Conservation (phyloP, 768 basidiomycete species). For the Collybia nuda region DNA sequence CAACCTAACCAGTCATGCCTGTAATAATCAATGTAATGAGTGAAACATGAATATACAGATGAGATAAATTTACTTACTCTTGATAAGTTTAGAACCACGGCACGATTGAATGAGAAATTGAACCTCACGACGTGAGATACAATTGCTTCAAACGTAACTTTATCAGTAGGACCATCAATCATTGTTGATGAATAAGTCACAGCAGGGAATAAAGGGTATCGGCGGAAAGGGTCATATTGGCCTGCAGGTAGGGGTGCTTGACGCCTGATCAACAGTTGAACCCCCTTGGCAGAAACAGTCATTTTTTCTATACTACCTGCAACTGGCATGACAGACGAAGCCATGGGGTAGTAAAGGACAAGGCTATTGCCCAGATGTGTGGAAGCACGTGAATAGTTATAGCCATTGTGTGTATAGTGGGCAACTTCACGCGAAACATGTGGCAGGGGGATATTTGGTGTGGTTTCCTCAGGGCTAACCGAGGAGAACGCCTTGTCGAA, state of each 20-base stretch:
- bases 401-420: background rate
- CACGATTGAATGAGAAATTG: background rate
- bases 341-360: constrained; percentile 1
- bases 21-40: too few relatives aligned
- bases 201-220: constrained; percentile 2
- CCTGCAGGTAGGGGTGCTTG: background rate
- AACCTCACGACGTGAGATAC: constrained; percentile 2
- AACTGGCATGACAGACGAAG: background rate
- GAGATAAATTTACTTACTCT: too few relatives aligned
- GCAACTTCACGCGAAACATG: constrained; percentile 1
- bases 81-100: constrained; percentile 2
- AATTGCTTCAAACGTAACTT: background rate
- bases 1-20: too few relatives aligned
- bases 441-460: background rate
- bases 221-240: background rate
- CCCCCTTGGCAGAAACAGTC: background rate
- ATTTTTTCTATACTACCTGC: constrained; percentile 2
- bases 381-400: background rate
- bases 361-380: constrained; percentile 8
- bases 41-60: too few relatives aligned
- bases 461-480: background rate
- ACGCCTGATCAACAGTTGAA: background rate
- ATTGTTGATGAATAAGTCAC: background rate
- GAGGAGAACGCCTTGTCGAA: constrained; percentile 8
- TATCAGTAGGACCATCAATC: background rate